These are phyloP conservation scores for Clarkia xantiana DNA, from an alignment of 345 rosid species.

Conservation along the genomic window DNA sequence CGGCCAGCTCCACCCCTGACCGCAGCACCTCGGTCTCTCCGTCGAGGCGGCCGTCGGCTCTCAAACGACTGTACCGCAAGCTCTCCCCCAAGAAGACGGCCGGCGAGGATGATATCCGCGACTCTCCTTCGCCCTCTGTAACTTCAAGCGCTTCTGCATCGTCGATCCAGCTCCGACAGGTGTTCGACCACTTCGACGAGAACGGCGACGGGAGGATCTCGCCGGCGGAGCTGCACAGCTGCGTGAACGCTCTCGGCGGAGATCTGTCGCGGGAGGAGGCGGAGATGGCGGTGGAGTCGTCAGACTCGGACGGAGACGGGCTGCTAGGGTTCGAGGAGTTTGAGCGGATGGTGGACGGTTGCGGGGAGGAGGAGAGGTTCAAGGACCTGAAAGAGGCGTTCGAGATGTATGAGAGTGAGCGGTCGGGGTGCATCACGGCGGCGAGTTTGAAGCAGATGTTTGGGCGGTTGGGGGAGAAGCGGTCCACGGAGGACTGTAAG, in stretches of 20 bases:
- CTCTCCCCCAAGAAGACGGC: conserved; percentile 15
- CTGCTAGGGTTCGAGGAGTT: conserved; percentile 44
- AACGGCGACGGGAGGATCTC: conserved; percentile 53
- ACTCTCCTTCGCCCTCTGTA: background rate
- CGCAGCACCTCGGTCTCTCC: background rate
- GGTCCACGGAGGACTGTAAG: conserved; percentile 34
- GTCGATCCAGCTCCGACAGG: conserved; percentile 14
- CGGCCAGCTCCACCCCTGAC: conserved; percentile 5
- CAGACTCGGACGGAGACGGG: conserved; percentile 57
- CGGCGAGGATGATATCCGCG: too few relatives aligned
- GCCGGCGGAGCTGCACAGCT: conserved; percentile 32
- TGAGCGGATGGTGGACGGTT: conserved; percentile 27
- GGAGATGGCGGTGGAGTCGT: conserved; percentile 25
- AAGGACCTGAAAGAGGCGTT: conserved; percentile 39
- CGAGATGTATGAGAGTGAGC: conserved; percentile 38
- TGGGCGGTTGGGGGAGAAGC: conserved; percentile 32
- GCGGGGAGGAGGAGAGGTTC: conserved; percentile 31
- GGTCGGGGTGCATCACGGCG: conserved; percentile 40
- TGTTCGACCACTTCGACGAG: conserved; percentile 44
- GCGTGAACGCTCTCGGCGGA: conserved; percentile 33
- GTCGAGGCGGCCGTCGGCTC: conserved; percentile 4
- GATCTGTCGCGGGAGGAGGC: conserved; percentile 38
- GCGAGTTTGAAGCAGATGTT: conserved; percentile 46
- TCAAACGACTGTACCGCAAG: conserved; percentile 13
- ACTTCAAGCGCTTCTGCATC: background rate